Percentiles rank a stretch among this genome's conserved stretches.
Evolutionary conservation across 2,329 filamentous ascomycete genomes (phyloP).

Genomic region (Didymellaceae sp.): DNA sequence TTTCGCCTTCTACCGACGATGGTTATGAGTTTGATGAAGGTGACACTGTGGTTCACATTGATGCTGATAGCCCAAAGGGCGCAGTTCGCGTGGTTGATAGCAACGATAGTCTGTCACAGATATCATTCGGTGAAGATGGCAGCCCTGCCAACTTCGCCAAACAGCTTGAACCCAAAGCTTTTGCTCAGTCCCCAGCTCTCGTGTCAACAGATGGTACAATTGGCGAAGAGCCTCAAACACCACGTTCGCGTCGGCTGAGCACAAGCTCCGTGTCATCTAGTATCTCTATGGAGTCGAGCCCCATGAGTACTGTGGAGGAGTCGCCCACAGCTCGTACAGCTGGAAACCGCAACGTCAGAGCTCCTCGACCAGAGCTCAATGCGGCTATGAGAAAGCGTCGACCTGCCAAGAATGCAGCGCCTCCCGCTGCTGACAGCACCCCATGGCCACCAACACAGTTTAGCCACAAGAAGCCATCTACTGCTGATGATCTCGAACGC

Average conservation of each 20-base stretch:
- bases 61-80: slow-evolving; percentile 21
- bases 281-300: slow-evolving; percentile 43
- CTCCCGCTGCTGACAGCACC: slow-evolving; percentile 22
- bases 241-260: slow-evolving; percentile 40
- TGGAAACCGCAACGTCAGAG: slow-evolving; percentile 34
- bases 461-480: slow-evolving; percentile 33
- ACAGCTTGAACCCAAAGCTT: slow-evolving; percentile 2
- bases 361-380: slow-evolving; percentile 51
- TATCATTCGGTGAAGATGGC: slow-evolving; percentile 6
- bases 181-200: slow-evolving; percentile 29
- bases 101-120: slow-evolving; percentile 7
- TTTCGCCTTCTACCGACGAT: slow-evolving; percentile 21
- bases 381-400: slow-evolving; percentile 52
- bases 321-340: slow-evolving; percentile 46
- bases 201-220: slow-evolving; percentile 26
- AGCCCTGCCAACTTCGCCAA: slow-evolving; percentile 7
- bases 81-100: slow-evolving; percentile 2
- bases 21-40: slow-evolving; percentile 45
- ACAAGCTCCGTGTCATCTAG: slow-evolving; percentile 39
- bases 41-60: slow-evolving; percentile 44
- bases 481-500: slow-evolving; percentile 71
- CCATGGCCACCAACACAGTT: slow-evolving; percentile 49
- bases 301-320: slow-evolving; percentile 38
- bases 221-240: slow-evolving; percentile 38
- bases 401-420: slow-evolving; percentile 49